Evolutionary conservation across 2,329 filamentous ascomycete genomes (phyloP), one percentile per base, ranked within the genome.

Genomic region (Macrophomina pseudophaseolina): DNA sequence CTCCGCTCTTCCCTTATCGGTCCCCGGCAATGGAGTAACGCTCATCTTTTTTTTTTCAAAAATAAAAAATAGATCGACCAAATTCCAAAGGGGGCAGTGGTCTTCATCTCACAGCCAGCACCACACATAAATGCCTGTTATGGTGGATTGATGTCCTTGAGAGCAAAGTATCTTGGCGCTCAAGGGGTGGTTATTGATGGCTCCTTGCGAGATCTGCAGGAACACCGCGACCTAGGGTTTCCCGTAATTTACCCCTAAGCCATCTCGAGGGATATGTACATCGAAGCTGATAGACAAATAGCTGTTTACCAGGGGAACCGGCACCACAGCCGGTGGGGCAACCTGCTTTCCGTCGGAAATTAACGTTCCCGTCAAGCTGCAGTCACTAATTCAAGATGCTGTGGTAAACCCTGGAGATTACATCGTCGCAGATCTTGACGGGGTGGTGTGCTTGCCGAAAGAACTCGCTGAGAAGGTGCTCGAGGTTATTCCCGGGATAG

Each of bases 381-480:
- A 44, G 9, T 62, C 38, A 9, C 4, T 16, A 14, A n/a, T 18
- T 14, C 38, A 44, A 14, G 58, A 44, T 4, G 44, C 58, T 30
- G 38, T 30, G 18, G n/a, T 62, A 8, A 18, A 46, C 9, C 40
- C 33, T 2, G 58, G 58, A 14, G 58, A 62, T 62, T 62, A 49
- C 23, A 46, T 62, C 16, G 85, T 87, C 0, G 90, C 92, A 71
- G 85, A 84, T 60, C 92, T 96, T 0, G 91, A 94, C 70, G 87
- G 88, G 70, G 87, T 95, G 3, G 87, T 96, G 69, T 90, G 92
- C 67, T 84, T 85, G 56, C 78, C 97, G 74, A 84, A 90, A 66
- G 90, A 93, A 70, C 90, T 95, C 80, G 94, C 94, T 87, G 85
- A 82, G 69, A 88, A 90, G 72, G 88, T 90, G 30, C 44, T 64